phyloP scores from a whole-genome alignment of 148 eudicot species.

The Amaranthus palmeri region DNA sequence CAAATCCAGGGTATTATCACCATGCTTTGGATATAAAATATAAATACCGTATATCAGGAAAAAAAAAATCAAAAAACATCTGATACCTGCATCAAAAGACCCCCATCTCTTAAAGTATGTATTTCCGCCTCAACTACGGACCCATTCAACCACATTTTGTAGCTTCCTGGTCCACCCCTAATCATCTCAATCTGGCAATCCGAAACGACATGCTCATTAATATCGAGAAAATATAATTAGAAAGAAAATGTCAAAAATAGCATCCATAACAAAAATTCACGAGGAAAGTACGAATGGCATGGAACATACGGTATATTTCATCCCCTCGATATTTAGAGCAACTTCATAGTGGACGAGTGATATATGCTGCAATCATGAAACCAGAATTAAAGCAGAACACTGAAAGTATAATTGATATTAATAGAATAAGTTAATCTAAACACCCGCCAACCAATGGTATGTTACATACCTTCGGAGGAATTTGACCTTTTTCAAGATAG shows the following conservation, averaged over 20 bases:
- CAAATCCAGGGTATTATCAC: neutral
- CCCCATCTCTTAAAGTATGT: slow-evolving; percentile 97
- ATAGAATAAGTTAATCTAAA: neutral
- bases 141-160: slow-evolving; percentile 76
- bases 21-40: neutral
- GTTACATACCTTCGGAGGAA: slow-evolving; percentile 84
- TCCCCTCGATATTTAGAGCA: slow-evolving; percentile 94
- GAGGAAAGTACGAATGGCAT: neutral
- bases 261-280: slow-evolving; percentile 2
- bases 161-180: slow-evolving; percentile 95
- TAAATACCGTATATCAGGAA: neutral
- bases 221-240: neutral
- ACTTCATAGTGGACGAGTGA: slow-evolving; percentile 91
- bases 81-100: slow-evolving; percentile 90
- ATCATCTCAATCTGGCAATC: slow-evolving; percentile 68
- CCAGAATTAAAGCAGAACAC: neutral
- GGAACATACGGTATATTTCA: slow-evolving; percentile 87
- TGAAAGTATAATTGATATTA: neutral
- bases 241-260: neutral
- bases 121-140: slow-evolving; percentile 96
- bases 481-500: slow-evolving; percentile 98
- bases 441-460: slow-evolving; percentile 1
- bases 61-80: neutral
- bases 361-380: slow-evolving; percentile 75
- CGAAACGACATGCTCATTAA: slow-evolving; percentile 2